Base-by-base conservation (phyloP, 116 monocot genomes). In the Cymodocea nodosa region DNA sequence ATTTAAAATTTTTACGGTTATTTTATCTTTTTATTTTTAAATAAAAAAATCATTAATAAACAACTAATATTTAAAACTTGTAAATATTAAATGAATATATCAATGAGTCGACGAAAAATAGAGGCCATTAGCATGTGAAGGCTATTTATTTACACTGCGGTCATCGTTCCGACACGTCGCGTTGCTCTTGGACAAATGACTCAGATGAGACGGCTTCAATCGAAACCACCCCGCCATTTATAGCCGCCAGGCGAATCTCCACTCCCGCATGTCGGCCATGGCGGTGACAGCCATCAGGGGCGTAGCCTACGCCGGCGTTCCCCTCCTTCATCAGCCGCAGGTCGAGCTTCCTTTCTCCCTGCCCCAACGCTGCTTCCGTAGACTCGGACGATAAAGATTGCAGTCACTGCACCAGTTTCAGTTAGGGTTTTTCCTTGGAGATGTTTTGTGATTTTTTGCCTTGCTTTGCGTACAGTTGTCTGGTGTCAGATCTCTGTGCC, bases 301-400 rank as follows among this genome's bases (percentile, higher is more conserved):
- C 6, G 68, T 35, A 22, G 5, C 68, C 8, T 73, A 34, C 62
- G 15, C 74, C 55, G 74, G 71, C 2, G 24, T 57, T 12, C 68
- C 79, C 24, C 74, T 79, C 59, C 60, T 79, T 73, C 54, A 24
- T 49, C 73, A 54, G 56, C 64, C 65, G 55, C 68, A 78, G 72
- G 75, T 75, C 25, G 6, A 9, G 0, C 18, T 4, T 56, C 52
- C 62, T 57, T 36, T 0, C 12, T 49, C 36, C 30, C 2, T 30
- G 34, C 61, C 15, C 50, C 22, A 2, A 15, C 25, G 53, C 20
- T 62, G 24, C 44, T 30, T 54, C 6, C 7, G 37, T 19, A 12
- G 49, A 1, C 22, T 8, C 0, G 66, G 8, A 30, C 30, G 30
- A 30, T 30, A 30, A 30, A 30, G 30, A 58, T 24, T 20, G 5